These are phyloP conservation scores for Plasmodium knowlesi DNA, from an alignment of 169 alveolate genomes.

Conservation along the genomic window DNA sequence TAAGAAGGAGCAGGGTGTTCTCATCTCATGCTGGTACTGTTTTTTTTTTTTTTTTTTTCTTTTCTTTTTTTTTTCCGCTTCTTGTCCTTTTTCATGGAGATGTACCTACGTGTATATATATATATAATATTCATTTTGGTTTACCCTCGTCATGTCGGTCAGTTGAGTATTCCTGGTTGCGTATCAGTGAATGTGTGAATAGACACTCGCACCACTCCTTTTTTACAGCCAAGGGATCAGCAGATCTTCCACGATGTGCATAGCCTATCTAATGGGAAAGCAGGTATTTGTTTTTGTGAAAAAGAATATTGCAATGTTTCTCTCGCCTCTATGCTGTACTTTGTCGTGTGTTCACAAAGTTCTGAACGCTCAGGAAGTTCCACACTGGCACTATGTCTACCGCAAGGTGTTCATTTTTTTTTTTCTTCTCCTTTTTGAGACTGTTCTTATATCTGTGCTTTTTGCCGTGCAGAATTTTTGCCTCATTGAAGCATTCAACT, in stretches of 20 bases:
- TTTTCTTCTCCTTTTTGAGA: not conserved
- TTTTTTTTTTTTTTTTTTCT: not conserved
- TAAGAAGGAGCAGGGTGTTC: conserved; percentile 65
- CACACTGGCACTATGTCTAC: conserved; percentile 14
- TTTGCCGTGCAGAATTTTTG: conserved; percentile 39
- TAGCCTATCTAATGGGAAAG: conserved; percentile 77
- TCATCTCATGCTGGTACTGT: conserved; percentile 78
- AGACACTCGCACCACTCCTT: not conserved
- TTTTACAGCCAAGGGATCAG: conserved; percentile 76
- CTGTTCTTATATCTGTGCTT: not conserved
- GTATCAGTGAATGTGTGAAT: not conserved
- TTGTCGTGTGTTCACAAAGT: not conserved
- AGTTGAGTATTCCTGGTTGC: not conserved
- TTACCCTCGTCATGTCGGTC: not conserved
- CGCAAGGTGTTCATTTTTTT: not conserved
- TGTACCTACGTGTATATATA: not conserved
- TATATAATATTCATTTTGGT: not conserved
- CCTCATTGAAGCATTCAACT: conserved; percentile 78
- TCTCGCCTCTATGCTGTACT: not conserved
- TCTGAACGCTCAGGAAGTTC: not conserved
- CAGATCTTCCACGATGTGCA: conserved; percentile 76
- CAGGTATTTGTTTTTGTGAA: conserved; percentile 52
- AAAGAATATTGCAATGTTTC: not conserved
- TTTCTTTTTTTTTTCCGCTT: not conserved
- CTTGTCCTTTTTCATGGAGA: not conserved